These are phyloP conservation scores for Penicillium sp. DNA, from an alignment of 2,329 filamentous ascomycete species.

Conservation along the genomic window DNA sequence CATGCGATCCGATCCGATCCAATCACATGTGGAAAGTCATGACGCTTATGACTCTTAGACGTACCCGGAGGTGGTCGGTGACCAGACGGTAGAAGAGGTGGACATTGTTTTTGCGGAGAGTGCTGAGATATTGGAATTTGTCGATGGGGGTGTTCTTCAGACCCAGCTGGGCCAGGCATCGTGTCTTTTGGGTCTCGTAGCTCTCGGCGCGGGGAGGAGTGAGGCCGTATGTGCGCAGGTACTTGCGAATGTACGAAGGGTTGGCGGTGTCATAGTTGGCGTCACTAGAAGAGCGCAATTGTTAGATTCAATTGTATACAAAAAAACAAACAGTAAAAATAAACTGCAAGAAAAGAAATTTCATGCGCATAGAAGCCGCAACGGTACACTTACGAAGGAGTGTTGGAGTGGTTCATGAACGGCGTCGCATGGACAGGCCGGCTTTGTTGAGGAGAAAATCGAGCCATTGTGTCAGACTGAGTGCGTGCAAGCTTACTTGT, in stretches of 20 bases:
- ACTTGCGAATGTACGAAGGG: slow-evolving; percentile 55
- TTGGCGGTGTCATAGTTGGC: slow-evolving; percentile 55
- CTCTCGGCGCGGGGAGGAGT: slow-evolving; percentile 54
- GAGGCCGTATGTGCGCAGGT: slow-evolving; percentile 56
- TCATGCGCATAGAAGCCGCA: no score
- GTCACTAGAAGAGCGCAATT: slow-evolving; percentile 34
- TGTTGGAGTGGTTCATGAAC: slow-evolving; percentile 34
- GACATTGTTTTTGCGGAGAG: slow-evolving; percentile 56
- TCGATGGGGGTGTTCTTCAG: slow-evolving; percentile 53
- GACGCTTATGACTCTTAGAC: slow-evolving; percentile 10
- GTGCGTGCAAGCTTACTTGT: slow-evolving; percentile 28
- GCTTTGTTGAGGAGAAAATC: slow-evolving; percentile 39
- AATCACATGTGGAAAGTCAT: slow-evolving; percentile 6
- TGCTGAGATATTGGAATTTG: slow-evolving; percentile 56
- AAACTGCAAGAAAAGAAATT: not conserved
- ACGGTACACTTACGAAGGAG: slow-evolving; percentile 35
- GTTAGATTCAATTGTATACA: not conserved
- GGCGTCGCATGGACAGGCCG: slow-evolving; percentile 42
- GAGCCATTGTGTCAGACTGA: slow-evolving; percentile 39
- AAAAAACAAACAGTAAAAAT: not conserved
- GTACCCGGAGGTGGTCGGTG: slow-evolving; percentile 51
- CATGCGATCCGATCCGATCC: not conserved
- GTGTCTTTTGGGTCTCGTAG: slow-evolving; percentile 54
- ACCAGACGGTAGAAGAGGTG: slow-evolving; percentile 58
- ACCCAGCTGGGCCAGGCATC: slow-evolving; percentile 54